Conservation (phyloP, 495 filamentous ascomycete species). For the Aspergillus egyptiacus region DNA sequence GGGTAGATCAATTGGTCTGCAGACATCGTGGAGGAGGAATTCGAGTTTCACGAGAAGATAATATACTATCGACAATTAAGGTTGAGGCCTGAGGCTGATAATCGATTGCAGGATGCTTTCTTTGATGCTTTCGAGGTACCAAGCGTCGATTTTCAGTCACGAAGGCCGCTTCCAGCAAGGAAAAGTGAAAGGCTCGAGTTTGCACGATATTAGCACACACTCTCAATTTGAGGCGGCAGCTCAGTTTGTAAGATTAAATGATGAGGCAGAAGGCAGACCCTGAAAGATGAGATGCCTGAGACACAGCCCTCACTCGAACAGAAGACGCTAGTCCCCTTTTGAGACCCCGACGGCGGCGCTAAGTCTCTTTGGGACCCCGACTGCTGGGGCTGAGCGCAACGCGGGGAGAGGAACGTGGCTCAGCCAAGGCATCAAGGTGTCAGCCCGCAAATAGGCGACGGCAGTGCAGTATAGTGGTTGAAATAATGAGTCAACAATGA, state of each 20-base stretch:
- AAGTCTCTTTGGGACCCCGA: constrained; percentile 34
- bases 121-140: background rate
- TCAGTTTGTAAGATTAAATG: background rate
- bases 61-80: background rate
- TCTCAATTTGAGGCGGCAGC: background rate
- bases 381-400: constrained; percentile 5
- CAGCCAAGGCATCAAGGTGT: no score
- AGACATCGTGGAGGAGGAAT: constrained; percentile 14
- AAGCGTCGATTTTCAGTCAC: constrained; percentile 5
- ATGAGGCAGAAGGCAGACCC: background rate
- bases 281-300: background rate
- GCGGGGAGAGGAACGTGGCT: no score
- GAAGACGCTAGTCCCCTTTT: constrained; percentile 9
- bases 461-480: no score
- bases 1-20: constrained; percentile 19
- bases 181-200: background rate
- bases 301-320: background rate
- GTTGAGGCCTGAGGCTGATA: constrained; percentile 7
- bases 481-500: no score
- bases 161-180: constrained; percentile 1
- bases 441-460: no score
- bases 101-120: background rate
- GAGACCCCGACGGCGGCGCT: constrained; percentile 22
- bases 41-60: background rate
- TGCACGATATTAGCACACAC: background rate